Percentiles rank a stretch among this genome's conserved stretches.
Evolutionary conservation across 2,329 filamentous ascomycete species (phyloP).

Genomic region (Bipolaris sorokiniana): DNA sequence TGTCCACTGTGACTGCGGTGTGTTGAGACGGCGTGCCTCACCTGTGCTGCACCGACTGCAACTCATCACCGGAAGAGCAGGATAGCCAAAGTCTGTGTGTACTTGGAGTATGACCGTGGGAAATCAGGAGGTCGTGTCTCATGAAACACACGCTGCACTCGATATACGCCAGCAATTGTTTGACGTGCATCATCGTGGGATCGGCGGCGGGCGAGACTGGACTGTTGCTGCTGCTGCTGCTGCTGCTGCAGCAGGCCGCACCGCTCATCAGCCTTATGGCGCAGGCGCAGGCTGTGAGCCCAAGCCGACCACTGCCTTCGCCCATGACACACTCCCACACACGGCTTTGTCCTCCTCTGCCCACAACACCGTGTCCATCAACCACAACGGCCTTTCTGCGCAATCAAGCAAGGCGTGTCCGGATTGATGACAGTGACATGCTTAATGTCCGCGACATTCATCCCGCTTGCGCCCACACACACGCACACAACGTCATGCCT

Average conservation of each 20-base stretch:
- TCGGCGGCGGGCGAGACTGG: conserved; percentile 27
- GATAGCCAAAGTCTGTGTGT: no score
- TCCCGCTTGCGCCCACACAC: neutral
- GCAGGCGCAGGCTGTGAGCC: conserved; percentile 21
- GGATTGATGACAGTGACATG: no score
- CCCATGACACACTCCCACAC: neutral
- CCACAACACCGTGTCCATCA: no score
- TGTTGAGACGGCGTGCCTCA: conserved; percentile 29
- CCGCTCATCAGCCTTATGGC: conserved; percentile 42
- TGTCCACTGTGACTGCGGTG: conserved; percentile 24
- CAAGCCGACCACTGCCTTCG: conserved; percentile 17
- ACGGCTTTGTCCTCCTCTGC: conserved; percentile 11
- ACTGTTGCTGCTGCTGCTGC: conserved; percentile 19
- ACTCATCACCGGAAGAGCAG: conserved; percentile 19
- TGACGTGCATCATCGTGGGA: conserved; percentile 24
- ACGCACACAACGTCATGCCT: conserved; percentile 13
- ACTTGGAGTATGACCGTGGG: neutral
- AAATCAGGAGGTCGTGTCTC: conserved; percentile 25
- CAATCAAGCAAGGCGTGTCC: no score
- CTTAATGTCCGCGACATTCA: no score
- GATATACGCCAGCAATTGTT: conserved; percentile 15
- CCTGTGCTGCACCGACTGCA: conserved; percentile 16
- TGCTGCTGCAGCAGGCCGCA: conserved; percentile 12
- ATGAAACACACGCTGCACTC: conserved; percentile 27
- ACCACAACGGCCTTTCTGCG: no score